Conservation (phyloP, 1,284 basidiomycete species). For the Takashimella koratensis region DNA sequence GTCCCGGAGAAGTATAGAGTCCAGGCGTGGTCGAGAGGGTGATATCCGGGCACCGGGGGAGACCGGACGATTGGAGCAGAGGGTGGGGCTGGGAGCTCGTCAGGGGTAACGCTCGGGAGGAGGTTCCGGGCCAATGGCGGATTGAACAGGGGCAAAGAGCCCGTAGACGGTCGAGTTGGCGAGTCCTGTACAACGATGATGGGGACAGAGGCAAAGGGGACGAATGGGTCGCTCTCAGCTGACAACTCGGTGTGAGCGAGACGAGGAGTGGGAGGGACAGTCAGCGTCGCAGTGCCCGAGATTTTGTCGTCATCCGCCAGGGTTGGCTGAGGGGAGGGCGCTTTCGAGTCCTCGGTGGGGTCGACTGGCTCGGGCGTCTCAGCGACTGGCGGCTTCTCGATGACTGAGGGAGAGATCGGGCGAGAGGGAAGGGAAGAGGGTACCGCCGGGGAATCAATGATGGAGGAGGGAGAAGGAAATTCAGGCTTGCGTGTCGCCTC, state of each 20-base stretch:
- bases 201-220: not conserved
- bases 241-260: not conserved
- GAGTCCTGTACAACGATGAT: not conserved
- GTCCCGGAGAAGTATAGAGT: conserved; percentile 14
- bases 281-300: not conserved
- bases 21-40: conserved; percentile 7
- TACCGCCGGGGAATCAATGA: too few relatives aligned
- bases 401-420: too few relatives aligned
- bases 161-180: not conserved
- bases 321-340: not conserved
- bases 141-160: not conserved
- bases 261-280: not conserved
- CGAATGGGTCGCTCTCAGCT: not conserved
- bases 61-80: not conserved
- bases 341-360: not conserved
- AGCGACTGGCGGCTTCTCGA: too few relatives aligned
- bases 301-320: not conserved
- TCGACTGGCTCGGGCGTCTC: too few relatives aligned
- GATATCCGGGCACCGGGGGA: not conserved
- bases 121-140: too few relatives aligned
- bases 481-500: too few relatives aligned
- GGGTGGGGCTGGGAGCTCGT: not conserved
- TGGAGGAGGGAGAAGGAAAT: too few relatives aligned
- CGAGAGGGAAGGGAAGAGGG: too few relatives aligned
- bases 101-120: too few relatives aligned